Evolutionary conservation across 176 grass and related monocot species (phyloP), one percentile per base, ranked within the genome.

Genomic region (Urochloa ruziziensis): DNA sequence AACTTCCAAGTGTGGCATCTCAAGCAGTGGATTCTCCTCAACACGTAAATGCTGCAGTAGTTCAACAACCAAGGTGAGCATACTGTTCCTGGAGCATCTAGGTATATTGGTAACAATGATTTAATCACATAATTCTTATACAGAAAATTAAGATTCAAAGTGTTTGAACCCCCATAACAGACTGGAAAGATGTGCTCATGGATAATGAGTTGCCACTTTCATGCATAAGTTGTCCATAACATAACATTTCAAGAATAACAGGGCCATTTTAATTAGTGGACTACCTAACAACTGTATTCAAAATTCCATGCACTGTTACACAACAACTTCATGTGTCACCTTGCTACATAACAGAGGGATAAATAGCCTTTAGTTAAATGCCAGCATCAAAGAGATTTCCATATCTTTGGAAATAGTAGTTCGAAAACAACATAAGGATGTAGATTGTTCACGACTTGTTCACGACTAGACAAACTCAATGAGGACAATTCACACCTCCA

Each of bases 11-110:
- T 98, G 91, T 85, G 91, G 87, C 69, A 87, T 88, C 56, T 98
- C 96, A 76, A 98, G 83, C 73, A 98, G 63, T 58, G 93, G 96
- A 83, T 95, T 98, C 63, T 98, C 96, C 89, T 98, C 93, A 2
- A 95, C 88, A 33, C 93, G 89, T 84, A 98, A 86, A 91, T 93
- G 93, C 96, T 98, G 89, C 82, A 88, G 37, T 67, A 43, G 30
- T 72, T 77, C 75, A 91, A 75, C 70, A 71, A 85, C 48, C 25
- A 86, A 35, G 60, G 42, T 87, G 40, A 86, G 79, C 21, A 57
- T 70, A 46, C 16, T 68, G 56, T 61, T 24, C 43, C 77, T 25
- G 29, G 14, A 1, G 33, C 32, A 82, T 69, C 28, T 71, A 67
- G 44, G 39, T 10, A n/a, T 67, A 33, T 52, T 21, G 24, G 46